These are phyloP conservation scores for Draba incana DNA, from an alignment of 345 rosid species.

Conservation along the genomic window DNA sequence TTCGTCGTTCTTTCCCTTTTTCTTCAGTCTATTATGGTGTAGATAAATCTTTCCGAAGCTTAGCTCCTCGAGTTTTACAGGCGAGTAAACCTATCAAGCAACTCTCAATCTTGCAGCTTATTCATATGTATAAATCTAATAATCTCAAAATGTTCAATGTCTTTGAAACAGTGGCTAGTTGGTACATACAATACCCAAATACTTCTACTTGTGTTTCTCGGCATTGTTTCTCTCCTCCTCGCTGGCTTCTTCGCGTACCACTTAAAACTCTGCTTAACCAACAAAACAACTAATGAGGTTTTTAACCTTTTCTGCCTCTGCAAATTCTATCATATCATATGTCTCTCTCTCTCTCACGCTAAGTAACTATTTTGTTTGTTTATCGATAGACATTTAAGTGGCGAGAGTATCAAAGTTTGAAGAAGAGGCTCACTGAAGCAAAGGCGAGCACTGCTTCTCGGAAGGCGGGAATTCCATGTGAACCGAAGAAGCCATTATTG, in stretches of 20 bases:
- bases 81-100: slow-evolving; percentile 39
- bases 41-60: slow-evolving; percentile 64
- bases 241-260: slow-evolving; percentile 90
- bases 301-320: neutral
- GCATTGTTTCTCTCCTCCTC: slow-evolving; percentile 72
- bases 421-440: slow-evolving; percentile 79
- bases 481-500: slow-evolving; percentile 44
- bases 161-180: slow-evolving; percentile 77
- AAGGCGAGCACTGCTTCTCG: slow-evolving; percentile 65
- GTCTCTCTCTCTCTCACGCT: neutral
- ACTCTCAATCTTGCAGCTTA: neutral
- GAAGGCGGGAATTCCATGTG: slow-evolving; percentile 53
- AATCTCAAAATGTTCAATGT: neutral
- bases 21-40: slow-evolving; percentile 76
- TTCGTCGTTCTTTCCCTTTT: neutral
- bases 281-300: slow-evolving; percentile 95
- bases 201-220: slow-evolving; percentile 84
- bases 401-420: slow-evolving; percentile 83
- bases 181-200: slow-evolving; percentile 82
- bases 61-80: slow-evolving; percentile 80
- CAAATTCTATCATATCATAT: neutral
- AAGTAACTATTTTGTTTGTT: neutral
- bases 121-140: neutral
- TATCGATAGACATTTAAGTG: slow-evolving; percentile 73
- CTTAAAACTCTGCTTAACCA: slow-evolving; percentile 70